These are phyloP conservation scores for Chlamydomonas schloesseri DNA, from an alignment of 139 green algal genomes.

Conservation along the genomic window DNA sequence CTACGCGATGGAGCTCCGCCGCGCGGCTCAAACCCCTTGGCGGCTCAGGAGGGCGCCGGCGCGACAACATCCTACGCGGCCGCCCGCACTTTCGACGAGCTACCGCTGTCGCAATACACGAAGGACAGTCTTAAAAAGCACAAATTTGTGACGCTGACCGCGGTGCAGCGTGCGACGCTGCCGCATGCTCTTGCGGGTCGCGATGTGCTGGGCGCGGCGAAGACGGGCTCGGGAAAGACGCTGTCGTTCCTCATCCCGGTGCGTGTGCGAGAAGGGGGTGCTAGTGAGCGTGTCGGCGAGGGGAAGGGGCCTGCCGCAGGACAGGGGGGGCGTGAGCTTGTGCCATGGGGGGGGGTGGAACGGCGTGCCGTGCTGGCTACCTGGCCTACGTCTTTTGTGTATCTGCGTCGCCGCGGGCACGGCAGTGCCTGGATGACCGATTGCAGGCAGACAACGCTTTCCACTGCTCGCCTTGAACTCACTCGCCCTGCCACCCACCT, in stretches of 20 bases:
- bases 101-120: conserved; percentile 61
- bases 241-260: conserved; percentile 95
- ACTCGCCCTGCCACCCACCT: no score
- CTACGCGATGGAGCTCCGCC: conserved; percentile 58
- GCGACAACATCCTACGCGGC: conserved; percentile 52
- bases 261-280: no score
- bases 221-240: conserved; percentile 98
- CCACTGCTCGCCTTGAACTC: no score
- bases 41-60: conserved; percentile 22
- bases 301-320: no score
- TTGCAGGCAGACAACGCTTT: no score
- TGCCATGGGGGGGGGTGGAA: no score
- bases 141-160: conserved; percentile 85
- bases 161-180: conserved; percentile 93
- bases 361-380: no score
- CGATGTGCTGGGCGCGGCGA: conserved; percentile 96
- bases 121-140: conserved; percentile 67
- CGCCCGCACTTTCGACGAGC: conserved; percentile 63
- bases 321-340: no score
- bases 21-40: conserved; percentile 64
- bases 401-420: no score
- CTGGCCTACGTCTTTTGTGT: no score
- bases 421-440: no score
- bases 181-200: conserved; percentile 92
- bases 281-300: no score